phyloP scores from a whole-genome alignment of 495 filamentous ascomycete genomes.

The Neurospora sublineolata region DNA sequence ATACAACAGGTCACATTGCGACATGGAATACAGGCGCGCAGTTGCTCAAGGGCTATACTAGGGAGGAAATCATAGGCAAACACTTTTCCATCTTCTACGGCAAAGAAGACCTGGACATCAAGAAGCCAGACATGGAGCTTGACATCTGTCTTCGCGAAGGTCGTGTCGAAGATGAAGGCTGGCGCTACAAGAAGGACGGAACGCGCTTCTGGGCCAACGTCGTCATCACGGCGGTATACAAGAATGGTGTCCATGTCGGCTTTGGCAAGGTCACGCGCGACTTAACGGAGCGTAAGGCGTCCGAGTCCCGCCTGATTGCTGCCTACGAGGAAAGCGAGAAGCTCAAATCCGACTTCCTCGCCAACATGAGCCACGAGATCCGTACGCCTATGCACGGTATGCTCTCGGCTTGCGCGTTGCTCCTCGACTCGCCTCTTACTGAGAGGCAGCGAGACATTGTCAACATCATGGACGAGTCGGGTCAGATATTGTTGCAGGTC shows the following conservation, averaged over 20 bases:
- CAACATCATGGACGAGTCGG: slow-evolving; percentile 37
- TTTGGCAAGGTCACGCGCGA: slow-evolving; percentile 58
- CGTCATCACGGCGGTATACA: slow-evolving; percentile 49
- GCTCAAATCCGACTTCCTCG: slow-evolving; percentile 56
- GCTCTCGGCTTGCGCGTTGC: slow-evolving; percentile 34
- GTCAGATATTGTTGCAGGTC: slow-evolving; percentile 34
- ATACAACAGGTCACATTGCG: slow-evolving; percentile 43
- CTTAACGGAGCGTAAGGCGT: slow-evolving; percentile 48
- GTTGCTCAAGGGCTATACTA: slow-evolving; percentile 46
- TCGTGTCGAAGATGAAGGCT: slow-evolving; percentile 53
- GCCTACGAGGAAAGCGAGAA: slow-evolving; percentile 56
- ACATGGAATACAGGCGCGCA: slow-evolving; percentile 54
- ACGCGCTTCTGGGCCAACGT: slow-evolving; percentile 58
- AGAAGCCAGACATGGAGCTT: slow-evolving; percentile 47
- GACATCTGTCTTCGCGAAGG: slow-evolving; percentile 48
- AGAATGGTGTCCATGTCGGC: slow-evolving; percentile 45
- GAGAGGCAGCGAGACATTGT: slow-evolving; percentile 33
- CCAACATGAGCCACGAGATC: slow-evolving; percentile 48
- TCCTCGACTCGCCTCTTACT: slow-evolving; percentile 30
- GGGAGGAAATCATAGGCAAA: slow-evolving; percentile 46
- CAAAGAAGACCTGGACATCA: slow-evolving; percentile 36
- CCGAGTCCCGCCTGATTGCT: slow-evolving; percentile 44
- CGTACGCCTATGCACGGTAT: slow-evolving; percentile 43
- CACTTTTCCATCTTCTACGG: slow-evolving; percentile 57
- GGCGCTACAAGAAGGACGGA: slow-evolving; percentile 54